phyloP scores from a whole-genome alignment of 1,139 yeast genomes.

The Geotrichum carabidarum region DNA sequence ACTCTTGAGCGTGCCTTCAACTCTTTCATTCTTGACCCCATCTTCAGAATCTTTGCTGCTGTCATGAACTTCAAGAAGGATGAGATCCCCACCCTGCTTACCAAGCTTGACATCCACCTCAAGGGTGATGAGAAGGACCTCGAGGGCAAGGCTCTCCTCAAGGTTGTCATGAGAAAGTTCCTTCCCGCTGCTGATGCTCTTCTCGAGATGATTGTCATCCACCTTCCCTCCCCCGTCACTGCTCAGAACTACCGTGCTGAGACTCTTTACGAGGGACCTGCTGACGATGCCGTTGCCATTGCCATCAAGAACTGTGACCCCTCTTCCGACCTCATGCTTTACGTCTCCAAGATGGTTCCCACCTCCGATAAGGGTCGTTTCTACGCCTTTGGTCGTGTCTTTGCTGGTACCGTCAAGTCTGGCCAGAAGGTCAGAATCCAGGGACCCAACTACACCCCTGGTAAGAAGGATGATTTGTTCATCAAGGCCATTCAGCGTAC shows the following conservation, averaged over 20 bases:
- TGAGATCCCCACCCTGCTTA: conserved; percentile 82
- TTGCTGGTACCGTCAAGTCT: conserved; percentile 98
- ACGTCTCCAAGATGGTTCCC: conserved; percentile 99
- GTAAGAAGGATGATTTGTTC: conserved; percentile 97
- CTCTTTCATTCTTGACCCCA: conserved; percentile 98
- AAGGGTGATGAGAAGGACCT: conserved; percentile 94
- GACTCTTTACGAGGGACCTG: conserved; percentile 98
- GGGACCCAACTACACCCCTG: conserved; percentile 99
- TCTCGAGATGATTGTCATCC: conserved; percentile 97
- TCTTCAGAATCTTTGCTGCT: conserved; percentile 92
- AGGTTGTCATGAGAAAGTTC: conserved; percentile 99
- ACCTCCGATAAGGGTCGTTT: conserved; percentile 99
- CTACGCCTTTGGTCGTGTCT: conserved; percentile 99
- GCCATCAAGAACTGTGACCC: conserved; percentile 99
- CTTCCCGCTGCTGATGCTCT: conserved; percentile 99
- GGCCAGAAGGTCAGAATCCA: conserved; percentile 99
- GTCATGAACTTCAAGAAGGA: conserved; percentile 97
- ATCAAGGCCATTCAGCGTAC: conserved; percentile 98
- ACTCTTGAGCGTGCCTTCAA: conserved; percentile 98
- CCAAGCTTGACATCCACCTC: conserved; percentile 85
- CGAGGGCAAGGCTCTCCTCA: conserved; percentile 97
- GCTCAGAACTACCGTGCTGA: conserved; percentile 99
- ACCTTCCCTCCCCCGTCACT: conserved; percentile 98
- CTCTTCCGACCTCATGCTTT: conserved; percentile 95
- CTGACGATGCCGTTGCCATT: conserved; percentile 84